Conservation (phyloP, 805 yeast species). For the Tetrapisispora nanseiensis region DNA sequence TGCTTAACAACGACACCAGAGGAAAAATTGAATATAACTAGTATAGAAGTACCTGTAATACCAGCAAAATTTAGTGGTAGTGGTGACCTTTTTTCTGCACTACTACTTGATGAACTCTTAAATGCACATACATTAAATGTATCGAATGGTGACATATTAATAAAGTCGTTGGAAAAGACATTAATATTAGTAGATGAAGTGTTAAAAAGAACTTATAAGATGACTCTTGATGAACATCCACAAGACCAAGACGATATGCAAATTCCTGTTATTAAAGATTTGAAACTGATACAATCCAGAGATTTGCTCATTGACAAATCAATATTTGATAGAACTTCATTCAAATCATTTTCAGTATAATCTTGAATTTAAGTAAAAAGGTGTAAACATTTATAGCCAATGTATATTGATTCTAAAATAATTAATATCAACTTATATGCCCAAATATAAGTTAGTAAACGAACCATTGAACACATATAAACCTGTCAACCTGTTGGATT, state of each 20-base stretch:
- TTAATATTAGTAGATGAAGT: slow-evolving; percentile 35
- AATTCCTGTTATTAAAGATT: slow-evolving; percentile 30
- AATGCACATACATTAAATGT: not conserved
- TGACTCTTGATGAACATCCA: slow-evolving; percentile 9
- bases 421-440: too few species aligned
- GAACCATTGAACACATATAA: too few species aligned
- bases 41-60: slow-evolving; percentile 38
- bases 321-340: not conserved
- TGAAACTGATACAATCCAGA: slow-evolving; percentile 37
- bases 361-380: too few species aligned
- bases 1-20: not conserved
- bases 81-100: slow-evolving; percentile 63
- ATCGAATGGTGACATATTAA: not conserved
- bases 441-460: too few species aligned
- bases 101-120: slow-evolving; percentile 38
- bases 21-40: slow-evolving; percentile 14
- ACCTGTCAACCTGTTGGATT: too few species aligned
- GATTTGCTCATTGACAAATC: slow-evolving; percentile 15
- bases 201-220: slow-evolving; percentile 32
- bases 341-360: not conserved
- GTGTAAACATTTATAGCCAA: too few species aligned
- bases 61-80: slow-evolving; percentile 61
- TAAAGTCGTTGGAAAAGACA: slow-evolving; percentile 32
- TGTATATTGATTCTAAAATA: too few species aligned
- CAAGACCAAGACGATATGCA: not conserved